A percentile compares a stretch with the other conserved stretches of the same genome.
Evolutionary conservation across 495 filamentous ascomycete genomes (phyloP).

Genomic region (Aspergillus incahuasiensis): DNA sequence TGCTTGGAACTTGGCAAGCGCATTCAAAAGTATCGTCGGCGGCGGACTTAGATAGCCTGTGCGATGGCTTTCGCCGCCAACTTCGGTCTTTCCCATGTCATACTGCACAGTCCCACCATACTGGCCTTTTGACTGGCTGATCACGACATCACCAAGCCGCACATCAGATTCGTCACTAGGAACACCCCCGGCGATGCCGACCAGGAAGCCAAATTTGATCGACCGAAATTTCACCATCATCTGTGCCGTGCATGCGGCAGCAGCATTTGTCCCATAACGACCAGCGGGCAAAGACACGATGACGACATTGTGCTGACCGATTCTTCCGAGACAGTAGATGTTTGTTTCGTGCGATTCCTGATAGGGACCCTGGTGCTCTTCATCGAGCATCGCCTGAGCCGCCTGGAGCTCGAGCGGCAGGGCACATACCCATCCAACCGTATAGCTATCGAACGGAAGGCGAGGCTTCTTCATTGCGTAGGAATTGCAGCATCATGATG

Average conservation of each 20-base stretch:
- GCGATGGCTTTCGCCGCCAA: slow-evolving; percentile 21
- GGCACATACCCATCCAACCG: slow-evolving; percentile 34
- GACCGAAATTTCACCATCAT: slow-evolving; percentile 15
- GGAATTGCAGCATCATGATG: background rate
- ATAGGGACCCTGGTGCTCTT: slow-evolving; percentile 16
- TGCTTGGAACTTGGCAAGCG: slow-evolving; percentile 10
- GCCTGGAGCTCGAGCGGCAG: slow-evolving; percentile 27
- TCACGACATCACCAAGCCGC: slow-evolving; percentile 34
- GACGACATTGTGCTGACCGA: slow-evolving; percentile 26
- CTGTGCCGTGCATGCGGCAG: slow-evolving; percentile 14
- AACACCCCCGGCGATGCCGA: slow-evolving; percentile 33
- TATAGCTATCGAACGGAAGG: slow-evolving; percentile 13
- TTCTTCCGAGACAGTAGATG: slow-evolving; percentile 27
- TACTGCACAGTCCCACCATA: slow-evolving; percentile 27
- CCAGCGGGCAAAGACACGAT: slow-evolving; percentile 27
- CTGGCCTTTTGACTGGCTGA: slow-evolving; percentile 20
- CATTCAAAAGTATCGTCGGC: slow-evolving; percentile 24
- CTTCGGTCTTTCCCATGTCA: slow-evolving; percentile 33
- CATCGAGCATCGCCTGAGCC: slow-evolving; percentile 25
- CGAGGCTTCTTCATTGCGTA: background rate
- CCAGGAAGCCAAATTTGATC: slow-evolving; percentile 28
- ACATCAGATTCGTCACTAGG: slow-evolving; percentile 25
- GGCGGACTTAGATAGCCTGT: slow-evolving; percentile 34
- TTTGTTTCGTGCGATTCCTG: slow-evolving; percentile 21
- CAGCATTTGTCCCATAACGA: slow-evolving; percentile 23